phyloP scores from a whole-genome alignment of 495 filamentous ascomycete genomes.

The Hypoxylon crocopeplum region DNA sequence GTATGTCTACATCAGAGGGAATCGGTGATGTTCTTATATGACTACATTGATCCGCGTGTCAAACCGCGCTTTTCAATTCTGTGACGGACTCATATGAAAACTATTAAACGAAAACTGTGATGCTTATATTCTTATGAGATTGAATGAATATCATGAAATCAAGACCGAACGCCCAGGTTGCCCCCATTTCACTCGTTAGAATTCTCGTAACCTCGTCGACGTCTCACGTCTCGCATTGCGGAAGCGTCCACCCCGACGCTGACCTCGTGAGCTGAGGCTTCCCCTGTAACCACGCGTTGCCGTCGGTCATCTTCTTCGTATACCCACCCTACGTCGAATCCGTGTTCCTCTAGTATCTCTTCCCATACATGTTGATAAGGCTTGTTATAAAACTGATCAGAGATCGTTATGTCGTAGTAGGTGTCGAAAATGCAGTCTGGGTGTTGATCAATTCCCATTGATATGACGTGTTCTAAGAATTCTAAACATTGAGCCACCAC shows the following conservation, averaged over 20 bases:
- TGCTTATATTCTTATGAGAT: too few relatives aligned
- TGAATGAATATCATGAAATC: too few relatives aligned
- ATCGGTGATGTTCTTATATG: too few relatives aligned
- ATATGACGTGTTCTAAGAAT: constrained; percentile 14
- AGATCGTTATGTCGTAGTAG: neutral
- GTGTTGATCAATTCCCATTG: constrained; percentile 4
- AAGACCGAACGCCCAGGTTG: too few relatives aligned
- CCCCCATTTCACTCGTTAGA: too few relatives aligned
- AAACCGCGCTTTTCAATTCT: too few relatives aligned
- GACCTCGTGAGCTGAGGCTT: constrained; percentile 20
- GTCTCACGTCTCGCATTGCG: too few relatives aligned
- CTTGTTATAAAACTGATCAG: neutral
- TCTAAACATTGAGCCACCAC: neutral
- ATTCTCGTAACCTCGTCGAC: too few relatives aligned
- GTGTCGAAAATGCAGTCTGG: constrained; percentile 17
- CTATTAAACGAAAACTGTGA: too few relatives aligned
- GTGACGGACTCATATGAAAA: too few relatives aligned
- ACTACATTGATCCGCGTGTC: too few relatives aligned
- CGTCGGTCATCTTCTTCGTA: constrained; percentile 9
- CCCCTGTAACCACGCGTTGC: neutral
- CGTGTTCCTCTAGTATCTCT: constrained; percentile 9
- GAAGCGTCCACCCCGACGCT: neutral
- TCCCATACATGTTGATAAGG: constrained; percentile 7
- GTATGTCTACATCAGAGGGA: too few relatives aligned
- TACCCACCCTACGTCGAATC: constrained; percentile 20